Conservation (phyloP, 352 stramenopile species). For the Pythium apleroticum region DNA sequence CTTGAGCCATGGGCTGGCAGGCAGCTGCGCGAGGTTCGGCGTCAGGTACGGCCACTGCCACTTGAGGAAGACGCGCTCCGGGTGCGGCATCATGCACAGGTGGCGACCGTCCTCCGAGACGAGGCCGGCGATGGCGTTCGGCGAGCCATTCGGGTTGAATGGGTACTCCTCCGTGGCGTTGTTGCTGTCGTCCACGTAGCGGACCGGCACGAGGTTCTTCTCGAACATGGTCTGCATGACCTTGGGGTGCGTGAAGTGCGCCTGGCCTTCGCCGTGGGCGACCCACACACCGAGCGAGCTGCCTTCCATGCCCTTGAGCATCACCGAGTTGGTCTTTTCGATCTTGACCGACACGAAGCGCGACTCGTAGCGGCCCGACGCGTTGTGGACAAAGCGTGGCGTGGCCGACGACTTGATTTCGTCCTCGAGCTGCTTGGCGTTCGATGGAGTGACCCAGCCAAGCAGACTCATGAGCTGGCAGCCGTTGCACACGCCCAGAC, state of each 20-base stretch:
- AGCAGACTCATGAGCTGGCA: conserved; percentile 99
- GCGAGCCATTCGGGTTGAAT: conserved; percentile 99
- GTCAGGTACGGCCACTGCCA: conserved; percentile 98
- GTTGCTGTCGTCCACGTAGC: conserved; percentile 97
- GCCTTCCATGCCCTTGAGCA: conserved; percentile 98
- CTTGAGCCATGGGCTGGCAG: conserved; percentile 94
- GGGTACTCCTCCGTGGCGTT: conserved; percentile 96
- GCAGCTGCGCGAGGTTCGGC: conserved; percentile 69
- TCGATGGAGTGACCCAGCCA: conserved; percentile 91
- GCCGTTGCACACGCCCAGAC: conserved; percentile 98
- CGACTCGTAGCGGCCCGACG: conserved; percentile 95
- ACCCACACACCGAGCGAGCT: conserved; percentile 98
- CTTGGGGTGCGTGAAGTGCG: conserved; percentile 94
- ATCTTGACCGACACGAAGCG: conserved; percentile 97
- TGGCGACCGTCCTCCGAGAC: conserved; percentile 97
- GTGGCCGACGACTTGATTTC: conserved; percentile 58
- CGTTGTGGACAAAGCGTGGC: conserved; percentile 98
- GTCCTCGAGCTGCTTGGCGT: conserved; percentile 50
- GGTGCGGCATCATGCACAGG: conserved; percentile 99
- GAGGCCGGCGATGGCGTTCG: conserved; percentile 95
- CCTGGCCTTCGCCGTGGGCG: conserved; percentile 90
- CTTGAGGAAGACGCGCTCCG: conserved; percentile 96
- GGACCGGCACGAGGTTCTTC: conserved; percentile 93
- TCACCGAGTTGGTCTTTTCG: conserved; percentile 92
- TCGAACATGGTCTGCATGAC: conserved; percentile 89